Conservation (phyloP, 768 basidiomycete species). For the Pisolithus sp. region DNA sequence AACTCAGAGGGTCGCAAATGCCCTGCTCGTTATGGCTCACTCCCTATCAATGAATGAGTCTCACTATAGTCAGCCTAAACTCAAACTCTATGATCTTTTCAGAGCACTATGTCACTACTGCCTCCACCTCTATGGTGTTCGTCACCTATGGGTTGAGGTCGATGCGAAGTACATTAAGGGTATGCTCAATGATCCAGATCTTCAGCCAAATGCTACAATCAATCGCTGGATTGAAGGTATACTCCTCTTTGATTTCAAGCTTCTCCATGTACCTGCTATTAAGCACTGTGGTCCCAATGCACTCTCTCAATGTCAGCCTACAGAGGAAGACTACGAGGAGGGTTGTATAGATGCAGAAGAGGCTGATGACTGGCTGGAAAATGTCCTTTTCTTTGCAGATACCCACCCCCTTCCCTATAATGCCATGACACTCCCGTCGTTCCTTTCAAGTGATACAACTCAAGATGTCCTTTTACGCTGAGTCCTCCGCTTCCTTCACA, state of each 20-base stretch:
- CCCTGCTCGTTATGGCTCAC: constrained; percentile 32
- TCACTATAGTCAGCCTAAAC: constrained; percentile 17
- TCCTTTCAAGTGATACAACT: too few species aligned
- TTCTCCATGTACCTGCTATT: not conserved
- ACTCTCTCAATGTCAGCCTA: too few species aligned
- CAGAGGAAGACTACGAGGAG: too few species aligned
- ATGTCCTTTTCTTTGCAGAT: too few species aligned
- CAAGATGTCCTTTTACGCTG: too few species aligned
- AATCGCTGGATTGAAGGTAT: not conserved
- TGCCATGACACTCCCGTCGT: too few species aligned
- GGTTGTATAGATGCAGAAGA: too few species aligned
- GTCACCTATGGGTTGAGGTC: not conserved
- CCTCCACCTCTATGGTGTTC: not conserved
- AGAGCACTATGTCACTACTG: not conserved
- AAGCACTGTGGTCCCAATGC: too few species aligned
- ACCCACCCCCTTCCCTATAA: too few species aligned
- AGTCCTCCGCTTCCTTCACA: too few species aligned
- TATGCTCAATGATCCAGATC: not conserved
- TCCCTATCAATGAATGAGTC: constrained; percentile 26
- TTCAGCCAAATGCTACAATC: not conserved
- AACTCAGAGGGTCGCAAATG: constrained; percentile 5
- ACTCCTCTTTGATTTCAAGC: not conserved
- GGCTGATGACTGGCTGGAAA: too few species aligned
- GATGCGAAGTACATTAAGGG: not conserved
- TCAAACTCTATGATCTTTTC: constrained; percentile 16